phyloP scores from a whole-genome alignment of 345 rosid genomes.

The Anastatica hierochuntica region DNA sequence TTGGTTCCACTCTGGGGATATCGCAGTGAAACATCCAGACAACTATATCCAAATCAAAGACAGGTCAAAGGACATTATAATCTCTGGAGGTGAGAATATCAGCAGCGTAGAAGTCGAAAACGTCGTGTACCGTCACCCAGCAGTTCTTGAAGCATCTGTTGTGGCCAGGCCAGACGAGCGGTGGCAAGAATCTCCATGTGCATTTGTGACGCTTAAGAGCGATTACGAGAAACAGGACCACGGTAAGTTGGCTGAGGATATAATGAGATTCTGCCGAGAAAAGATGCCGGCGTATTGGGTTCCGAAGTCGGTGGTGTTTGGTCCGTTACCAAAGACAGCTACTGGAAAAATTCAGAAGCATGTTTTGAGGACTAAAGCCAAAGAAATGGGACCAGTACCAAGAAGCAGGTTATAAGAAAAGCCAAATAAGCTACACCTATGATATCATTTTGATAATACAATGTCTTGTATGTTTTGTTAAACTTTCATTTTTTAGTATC shows the following conservation, averaged over 20 bases:
- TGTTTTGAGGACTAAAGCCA: constrained; percentile 59
- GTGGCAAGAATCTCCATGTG: constrained; percentile 92
- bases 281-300: constrained; percentile 89
- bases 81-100: constrained; percentile 74
- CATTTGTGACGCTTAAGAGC: constrained; percentile 64
- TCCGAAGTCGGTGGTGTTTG: constrained; percentile 73
- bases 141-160: constrained; percentile 70
- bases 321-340: constrained; percentile 82
- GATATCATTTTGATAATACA: no score
- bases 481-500: no score
- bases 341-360: constrained; percentile 94
- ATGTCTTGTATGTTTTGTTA: no score
- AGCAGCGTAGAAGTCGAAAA: constrained; percentile 86
- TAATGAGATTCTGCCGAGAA: constrained; percentile 51
- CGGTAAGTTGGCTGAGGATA: constrained; percentile 40
- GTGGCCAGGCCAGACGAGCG: constrained; percentile 77
- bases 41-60: constrained; percentile 80
- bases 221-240: constrained; percentile 34
- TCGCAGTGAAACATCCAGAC: constrained; percentile 81
- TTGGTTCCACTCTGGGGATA: constrained; percentile 87
- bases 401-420: constrained; percentile 46
- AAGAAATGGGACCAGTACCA: constrained; percentile 63
- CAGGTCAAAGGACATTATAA: constrained; percentile 76
- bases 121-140: constrained; percentile 56
- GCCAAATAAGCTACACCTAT: background rate